Evolutionary conservation across 495 filamentous ascomycete species (phyloP), one percentile per base, ranked within the genome.

Genomic region (Lophiostoma macrostomum): DNA sequence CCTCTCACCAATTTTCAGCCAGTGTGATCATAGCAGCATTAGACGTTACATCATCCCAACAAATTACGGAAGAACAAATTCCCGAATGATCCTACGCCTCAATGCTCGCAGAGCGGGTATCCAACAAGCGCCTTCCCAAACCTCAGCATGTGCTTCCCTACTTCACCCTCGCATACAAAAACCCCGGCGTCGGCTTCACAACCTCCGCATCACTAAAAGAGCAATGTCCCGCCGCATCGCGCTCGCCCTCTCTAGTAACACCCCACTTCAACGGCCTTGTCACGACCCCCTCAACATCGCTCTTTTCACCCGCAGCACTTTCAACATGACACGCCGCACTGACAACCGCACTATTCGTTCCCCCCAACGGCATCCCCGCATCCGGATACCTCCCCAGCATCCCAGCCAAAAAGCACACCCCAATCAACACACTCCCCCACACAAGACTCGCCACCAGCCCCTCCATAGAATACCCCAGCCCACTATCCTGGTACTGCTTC

Each of bases 341-440:
- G 6, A 50, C 50, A 16, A 50, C 53, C 4, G 53, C 53, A 37
- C 53, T 57, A 38, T 43, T 43, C n/a, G 35, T 57, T 4, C 53
- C 53, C 7, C 35, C 53, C 16, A 50, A 10, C 16, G 53, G 44
- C 29, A 42, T 5, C 1, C 46, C 20, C 13, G n/a, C n/a, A n/a
- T 27, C 43, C 1, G 44, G 53, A 43, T 50, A 57, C 36, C 16
- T 31, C 14, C 20, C 30, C 31, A 41, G 25, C 1, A n/a, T 6
- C 1, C 25, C 52, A 2, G 42, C 43, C n/a, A 47, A 13, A 8
- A 56, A 12, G 35, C 34, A 39, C 8, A 20, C 4, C 5, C 19
- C 34, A 1, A 56, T 23, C 12, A 48, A 44, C 8, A 7, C 24
- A 6, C 20, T 34, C 5, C 53, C 53, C 36, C 35, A 57, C 12